phyloP scores from a whole-genome alignment of 768 basidiomycete genomes.

The Pulveroboletus sp. region DNA sequence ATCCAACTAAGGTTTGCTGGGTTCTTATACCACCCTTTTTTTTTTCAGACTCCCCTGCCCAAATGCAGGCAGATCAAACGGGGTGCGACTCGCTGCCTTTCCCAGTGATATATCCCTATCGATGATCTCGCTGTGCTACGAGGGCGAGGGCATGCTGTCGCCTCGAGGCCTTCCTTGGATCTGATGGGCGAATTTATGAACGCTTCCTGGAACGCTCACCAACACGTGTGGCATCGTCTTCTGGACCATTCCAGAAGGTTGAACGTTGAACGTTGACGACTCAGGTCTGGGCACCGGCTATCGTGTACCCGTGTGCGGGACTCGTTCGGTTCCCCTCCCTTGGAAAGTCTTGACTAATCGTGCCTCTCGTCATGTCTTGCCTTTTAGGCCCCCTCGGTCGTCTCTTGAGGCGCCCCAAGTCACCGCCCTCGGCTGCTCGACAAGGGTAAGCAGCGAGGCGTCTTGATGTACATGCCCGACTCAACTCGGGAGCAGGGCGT shows the following conservation, averaged over 20 bases:
- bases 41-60: constrained; percentile 35
- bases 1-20: constrained; percentile 15
- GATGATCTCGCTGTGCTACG: too few relatives aligned
- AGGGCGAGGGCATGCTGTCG: constrained; percentile 5
- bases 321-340: too few relatives aligned
- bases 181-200: not conserved
- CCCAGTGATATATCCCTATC: too few relatives aligned
- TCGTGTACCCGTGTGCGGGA: too few relatives aligned
- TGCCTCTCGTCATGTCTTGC: not conserved
- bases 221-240: not conserved
- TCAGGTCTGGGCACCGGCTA: too few relatives aligned
- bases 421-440: not conserved
- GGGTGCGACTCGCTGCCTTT: not conserved
- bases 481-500: constrained; percentile 3
- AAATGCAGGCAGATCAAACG: constrained; percentile 23
- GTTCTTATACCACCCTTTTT: constrained; percentile 25
- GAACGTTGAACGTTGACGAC: too few relatives aligned
- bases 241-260: not conserved
- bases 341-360: too few relatives aligned
- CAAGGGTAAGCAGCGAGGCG: constrained; percentile 6
- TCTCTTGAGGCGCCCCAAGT: not conserved
- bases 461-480: not conserved
- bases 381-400: not conserved
- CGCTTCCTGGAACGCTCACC: not conserved
- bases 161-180: constrained; percentile 9